phyloP scores from a whole-genome alignment of 306 rosid species.

The Vigna mungo region DNA sequence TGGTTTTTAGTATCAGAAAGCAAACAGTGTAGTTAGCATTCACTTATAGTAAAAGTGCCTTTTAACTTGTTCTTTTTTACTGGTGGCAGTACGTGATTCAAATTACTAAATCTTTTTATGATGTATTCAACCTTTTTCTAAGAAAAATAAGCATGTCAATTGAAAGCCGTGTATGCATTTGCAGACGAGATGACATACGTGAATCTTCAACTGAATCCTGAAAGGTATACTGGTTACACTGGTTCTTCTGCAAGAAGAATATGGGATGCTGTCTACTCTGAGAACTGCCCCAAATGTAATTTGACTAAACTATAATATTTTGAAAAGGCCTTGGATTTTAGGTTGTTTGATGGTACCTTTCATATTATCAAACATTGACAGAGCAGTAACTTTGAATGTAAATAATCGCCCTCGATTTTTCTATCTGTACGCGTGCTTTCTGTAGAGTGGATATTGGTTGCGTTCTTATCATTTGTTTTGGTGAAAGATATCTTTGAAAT shows the following conservation, averaged over 20 bases:
- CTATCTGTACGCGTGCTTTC: constrained; percentile 13
- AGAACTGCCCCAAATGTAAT: constrained; percentile 94
- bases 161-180: constrained; percentile 29
- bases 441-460: background rate
- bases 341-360: background rate
- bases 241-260: constrained; percentile 97
- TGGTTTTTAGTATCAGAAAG: constrained; percentile 2
- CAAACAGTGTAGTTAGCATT: no score
- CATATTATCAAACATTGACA: background rate
- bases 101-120: constrained; percentile 24
- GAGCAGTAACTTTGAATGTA: background rate
- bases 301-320: background rate
- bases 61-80: background rate
- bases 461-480: constrained; percentile 24
- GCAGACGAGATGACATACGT: constrained; percentile 95
- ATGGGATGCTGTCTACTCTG: constrained; percentile 90
- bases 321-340: background rate
- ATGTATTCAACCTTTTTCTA: constrained; percentile 22
- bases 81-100: background rate
- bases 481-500: constrained; percentile 11
- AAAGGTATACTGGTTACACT: constrained; percentile 89
- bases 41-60: background rate
- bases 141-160: constrained; percentile 25
- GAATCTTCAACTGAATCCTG: constrained; percentile 93
- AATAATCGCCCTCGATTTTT: background rate